Percentiles rank a stretch among this genome's conserved stretches.
Conservation (phyloP, 805 yeast species). For the Priceomyces carsonii region DNA sequence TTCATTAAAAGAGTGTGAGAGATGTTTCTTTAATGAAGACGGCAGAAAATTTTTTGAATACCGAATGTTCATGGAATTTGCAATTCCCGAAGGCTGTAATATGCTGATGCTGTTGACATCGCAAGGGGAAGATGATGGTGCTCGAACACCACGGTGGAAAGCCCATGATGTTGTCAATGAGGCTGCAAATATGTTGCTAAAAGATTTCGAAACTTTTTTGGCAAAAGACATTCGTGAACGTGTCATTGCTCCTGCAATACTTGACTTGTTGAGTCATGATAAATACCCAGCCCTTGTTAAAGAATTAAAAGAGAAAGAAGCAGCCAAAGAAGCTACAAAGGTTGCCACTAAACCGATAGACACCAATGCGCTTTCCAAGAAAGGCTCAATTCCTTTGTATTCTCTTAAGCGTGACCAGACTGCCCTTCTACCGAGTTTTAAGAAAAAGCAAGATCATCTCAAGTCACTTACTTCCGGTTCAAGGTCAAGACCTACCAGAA, state of each 20-base stretch:
- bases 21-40: constrained; percentile 62
- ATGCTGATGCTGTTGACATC: constrained; percentile 4
- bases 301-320: constrained; percentile 33
- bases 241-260: constrained; percentile 66
- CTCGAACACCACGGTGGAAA: constrained; percentile 9
- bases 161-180: constrained; percentile 49
- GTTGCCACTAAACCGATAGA: constrained; percentile 10
- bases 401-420: constrained; percentile 19
- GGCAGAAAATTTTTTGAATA: constrained; percentile 51
- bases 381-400: constrained; percentile 26
- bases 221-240: constrained; percentile 74
- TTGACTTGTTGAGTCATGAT: constrained; percentile 59
- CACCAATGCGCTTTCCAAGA: constrained; percentile 13
- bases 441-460: constrained; percentile 25
- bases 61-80: constrained; percentile 57
- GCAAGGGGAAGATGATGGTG: constrained; percentile 12
- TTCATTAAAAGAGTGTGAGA: constrained; percentile 54
- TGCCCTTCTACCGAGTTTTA: constrained; percentile 33
- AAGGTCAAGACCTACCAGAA: constrained; percentile 28
- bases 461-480: neutral
- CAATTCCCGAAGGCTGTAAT: constrained; percentile 47
- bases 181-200: constrained; percentile 56
- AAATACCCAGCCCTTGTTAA: constrained; percentile 52
- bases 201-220: constrained; percentile 63
- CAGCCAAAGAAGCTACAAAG: constrained; percentile 14